These are phyloP conservation scores for Cytospora piceicola DNA, from an alignment of 2,329 filamentous ascomycete genomes.

Conservation along the genomic window DNA sequence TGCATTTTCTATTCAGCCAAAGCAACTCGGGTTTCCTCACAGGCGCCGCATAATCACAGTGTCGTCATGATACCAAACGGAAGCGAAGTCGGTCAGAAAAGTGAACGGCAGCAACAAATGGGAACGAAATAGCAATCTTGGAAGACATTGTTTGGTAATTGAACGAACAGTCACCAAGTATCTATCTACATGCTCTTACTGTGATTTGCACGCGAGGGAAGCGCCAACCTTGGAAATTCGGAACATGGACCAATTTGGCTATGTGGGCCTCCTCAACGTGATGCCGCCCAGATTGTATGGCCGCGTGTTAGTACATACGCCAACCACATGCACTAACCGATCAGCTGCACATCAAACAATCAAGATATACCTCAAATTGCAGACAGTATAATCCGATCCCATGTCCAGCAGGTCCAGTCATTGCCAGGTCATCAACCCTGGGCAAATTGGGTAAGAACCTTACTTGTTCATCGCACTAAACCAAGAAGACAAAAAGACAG, in stretches of 20 bases:
- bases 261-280: background rate
- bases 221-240: background rate
- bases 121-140: no score
- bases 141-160: no score
- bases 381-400: background rate
- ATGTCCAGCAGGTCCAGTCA: no score
- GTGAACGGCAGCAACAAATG: no score
- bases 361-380: background rate
- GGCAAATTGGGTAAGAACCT: background rate
- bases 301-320: background rate
- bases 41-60: background rate
- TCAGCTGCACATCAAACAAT: background rate
- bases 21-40: background rate
- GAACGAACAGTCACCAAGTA: no score
- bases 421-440: background rate
- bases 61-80: background rate
- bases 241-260: background rate
- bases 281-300: background rate
- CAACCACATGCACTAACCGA: background rate
- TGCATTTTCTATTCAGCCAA: background rate
- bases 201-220: background rate
- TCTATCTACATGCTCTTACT: background rate
- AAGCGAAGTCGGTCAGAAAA: background rate
- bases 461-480: background rate
- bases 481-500: background rate